Percentiles rank a stretch among this genome's conserved stretches.
Evolutionary conservation across 306 rosid species (phyloP).

Genomic region (Cucurbita pepo): DNA sequence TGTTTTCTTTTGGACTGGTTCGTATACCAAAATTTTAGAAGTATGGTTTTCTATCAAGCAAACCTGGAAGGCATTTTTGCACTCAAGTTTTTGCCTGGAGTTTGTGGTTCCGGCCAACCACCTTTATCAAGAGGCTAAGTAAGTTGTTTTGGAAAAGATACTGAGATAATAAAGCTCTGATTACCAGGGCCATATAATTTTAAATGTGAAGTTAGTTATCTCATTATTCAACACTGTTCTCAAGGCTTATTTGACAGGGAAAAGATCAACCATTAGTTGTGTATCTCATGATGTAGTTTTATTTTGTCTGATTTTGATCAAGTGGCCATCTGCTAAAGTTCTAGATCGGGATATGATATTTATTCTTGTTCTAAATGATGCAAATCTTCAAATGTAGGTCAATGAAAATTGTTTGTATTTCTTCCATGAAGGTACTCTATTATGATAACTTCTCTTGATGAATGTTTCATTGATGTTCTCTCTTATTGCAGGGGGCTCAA

Average conservation of each 20-base stretch:
- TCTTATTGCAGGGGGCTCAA: constrained; percentile 82
- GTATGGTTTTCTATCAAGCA: not conserved
- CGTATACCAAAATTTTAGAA: not conserved
- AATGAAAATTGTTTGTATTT: not conserved
- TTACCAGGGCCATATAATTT: not conserved
- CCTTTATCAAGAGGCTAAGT: not conserved
- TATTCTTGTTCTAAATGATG: not conserved
- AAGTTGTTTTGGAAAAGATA: not conserved
- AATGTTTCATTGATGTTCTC: not conserved
- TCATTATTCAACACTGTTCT: not conserved
- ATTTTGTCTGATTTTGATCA: not conserved
- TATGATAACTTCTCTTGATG: not conserved
- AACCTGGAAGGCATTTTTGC: not conserved
- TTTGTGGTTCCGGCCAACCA: not conserved
- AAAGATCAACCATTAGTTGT: not conserved
- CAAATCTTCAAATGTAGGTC: not conserved
- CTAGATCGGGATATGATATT: not conserved
- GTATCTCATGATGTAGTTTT: not conserved
- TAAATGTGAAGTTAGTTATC: not conserved
- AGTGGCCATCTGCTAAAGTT: not conserved
- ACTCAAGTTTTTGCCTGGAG: not conserved
- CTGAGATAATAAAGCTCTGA: not conserved
- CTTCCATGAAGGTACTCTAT: not conserved
- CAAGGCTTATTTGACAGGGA: not conserved
- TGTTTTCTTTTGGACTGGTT: not conserved